Base-by-base conservation (phyloP, 2,329 filamentous ascomycete genomes). In the Ophiostoma fasciatum region DNA sequence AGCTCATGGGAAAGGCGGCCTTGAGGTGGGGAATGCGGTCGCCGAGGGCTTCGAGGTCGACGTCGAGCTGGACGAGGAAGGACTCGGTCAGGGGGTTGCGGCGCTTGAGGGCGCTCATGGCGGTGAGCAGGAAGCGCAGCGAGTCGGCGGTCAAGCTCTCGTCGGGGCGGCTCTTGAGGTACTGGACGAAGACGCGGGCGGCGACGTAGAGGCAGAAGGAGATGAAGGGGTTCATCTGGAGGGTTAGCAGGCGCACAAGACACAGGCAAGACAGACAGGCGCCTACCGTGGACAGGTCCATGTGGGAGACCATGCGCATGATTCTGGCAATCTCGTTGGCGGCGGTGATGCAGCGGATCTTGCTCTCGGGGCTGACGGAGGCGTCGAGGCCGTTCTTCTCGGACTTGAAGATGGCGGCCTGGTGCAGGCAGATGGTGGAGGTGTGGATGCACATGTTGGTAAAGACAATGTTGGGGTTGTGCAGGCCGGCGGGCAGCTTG, bases 371-470 rank as follows among this genome's bases (percentile, higher is more conserved):
- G 44, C 82, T 78, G 31, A 94, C 78, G 14, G 79, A 77, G 1
- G 70, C 62, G 1, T 83, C 77, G 42, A 94, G 62, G 36, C 75
- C 72, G 55, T 94, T 80, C 58, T 85, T 90, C 49, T 96, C 88
- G 0, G 87, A 85, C 54, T 94, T 96, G 67, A 88, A 94, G 15
- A 98, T 96, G 19, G 90, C 90, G 3, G 88, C 90, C 59, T 98
- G 90, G 51, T 98, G 90, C n/a, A 98, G 63, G 54, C 88, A 96
- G 36, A 98, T 96, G 2, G 84, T 85, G 1, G 87, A 93, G 0
- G 90, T 94, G 53, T 96, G 87, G 22, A 98, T 84, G 51, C 82
- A 85, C 84, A 98, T 94, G 49, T 96, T 96, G 39, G 82, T 75
- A 53, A 94, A 96, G 5, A 96, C 75, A 36, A 88, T 75, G 45